Base-by-base conservation (phyloP, 2,329 filamentous ascomycete species). In the Polytolypa hystricis region DNA sequence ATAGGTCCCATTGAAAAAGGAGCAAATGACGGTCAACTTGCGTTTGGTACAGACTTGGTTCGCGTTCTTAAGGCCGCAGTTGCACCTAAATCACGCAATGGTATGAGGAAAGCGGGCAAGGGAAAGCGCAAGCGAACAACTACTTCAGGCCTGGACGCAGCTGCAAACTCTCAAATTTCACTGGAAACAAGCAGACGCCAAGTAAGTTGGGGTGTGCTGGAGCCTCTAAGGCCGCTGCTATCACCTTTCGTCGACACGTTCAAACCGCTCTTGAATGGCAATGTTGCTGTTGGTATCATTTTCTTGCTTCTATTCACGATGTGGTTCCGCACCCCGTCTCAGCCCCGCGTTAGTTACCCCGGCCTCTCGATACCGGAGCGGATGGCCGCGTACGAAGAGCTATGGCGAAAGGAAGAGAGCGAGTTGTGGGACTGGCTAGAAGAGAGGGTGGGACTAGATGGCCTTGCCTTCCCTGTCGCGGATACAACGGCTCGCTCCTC, bases 351-450 rank as follows among this genome's bases (percentile, higher is more conserved):
- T 2, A 57, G 60, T 5, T 58, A 57, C 16, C 52, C 59, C 0
- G 59, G 60, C 11, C 52, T 66, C 38, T 52, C 61, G 1, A 53
- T 64, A 3, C 72, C 82, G 0, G 77, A 87, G 38, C 74, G 86
- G 4, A 63, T 86, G 11, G 77, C 81, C 2, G 85, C 84, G 0
- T 96, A 95, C 55, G 87, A 96, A 47, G 84, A 94, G 60, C 81
- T 96, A 53, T 98, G 89, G 87, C 72, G 77, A 23, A 69, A 76
- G 27, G 85, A 95, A 57, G 87, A 95, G 55, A 84, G 75, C 46
- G 84, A 91, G 49, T 65, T 95, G 7, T 95, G 87, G 87, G 79
- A 84, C 40, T 95, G 87, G 87, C 65, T 95, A 4, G 87, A 95
- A 57, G 84, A 93, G 49, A 73, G 87, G 12, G 79, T 85, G 2